A percentile compares a stretch with the other conserved stretches of the same genome.
These are phyloP conservation scores for Wickerhamiella slavikovae DNA, from an alignment of 805 yeast genomes.

Conservation along the genomic window DNA sequence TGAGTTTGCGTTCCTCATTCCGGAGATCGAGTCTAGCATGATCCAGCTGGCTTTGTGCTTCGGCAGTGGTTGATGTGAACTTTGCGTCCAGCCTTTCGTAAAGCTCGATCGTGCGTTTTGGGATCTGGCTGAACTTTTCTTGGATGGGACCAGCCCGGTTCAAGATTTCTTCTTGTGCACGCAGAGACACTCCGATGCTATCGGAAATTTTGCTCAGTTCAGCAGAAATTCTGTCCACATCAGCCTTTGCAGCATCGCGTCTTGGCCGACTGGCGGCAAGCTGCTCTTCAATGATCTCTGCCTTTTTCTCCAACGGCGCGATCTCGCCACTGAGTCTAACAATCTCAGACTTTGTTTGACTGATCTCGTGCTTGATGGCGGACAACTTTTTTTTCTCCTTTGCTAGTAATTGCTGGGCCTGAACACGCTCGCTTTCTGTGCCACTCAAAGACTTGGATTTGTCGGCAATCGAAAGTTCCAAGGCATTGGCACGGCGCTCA, in stretches of 20 bases:
- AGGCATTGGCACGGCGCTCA: neutral
- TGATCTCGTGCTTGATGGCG: neutral
- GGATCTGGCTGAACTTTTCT: neutral
- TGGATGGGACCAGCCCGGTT: neutral
- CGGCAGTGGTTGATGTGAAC: conserved; percentile 4
- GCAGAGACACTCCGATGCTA: neutral
- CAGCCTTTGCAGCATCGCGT: conserved; percentile 9
- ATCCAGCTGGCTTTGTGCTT: conserved; percentile 8
- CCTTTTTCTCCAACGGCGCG: conserved; percentile 6
- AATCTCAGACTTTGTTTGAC: neutral
- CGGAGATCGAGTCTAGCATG: conserved; percentile 4
- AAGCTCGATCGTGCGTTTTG: neutral
- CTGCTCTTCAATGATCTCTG: conserved; percentile 6
- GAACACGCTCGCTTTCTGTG: conserved; percentile 1
- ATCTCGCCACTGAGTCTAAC: conserved; percentile 3
- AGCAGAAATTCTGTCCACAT: conserved; percentile 7
- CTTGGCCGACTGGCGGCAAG: conserved; percentile 6
- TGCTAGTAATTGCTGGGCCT: conserved; percentile 1
- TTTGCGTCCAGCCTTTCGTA: conserved; percentile 3
- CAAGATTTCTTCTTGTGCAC: neutral
- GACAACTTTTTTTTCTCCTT: conserved; percentile 2
- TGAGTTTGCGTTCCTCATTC: conserved; percentile 3
- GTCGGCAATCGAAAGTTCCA: neutral
- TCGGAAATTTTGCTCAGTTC: neutral
- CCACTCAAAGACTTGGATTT: conserved; percentile 2